Conservation (phyloP, 306 rosid genomes). For the Pterocarpus santalinus region DNA sequence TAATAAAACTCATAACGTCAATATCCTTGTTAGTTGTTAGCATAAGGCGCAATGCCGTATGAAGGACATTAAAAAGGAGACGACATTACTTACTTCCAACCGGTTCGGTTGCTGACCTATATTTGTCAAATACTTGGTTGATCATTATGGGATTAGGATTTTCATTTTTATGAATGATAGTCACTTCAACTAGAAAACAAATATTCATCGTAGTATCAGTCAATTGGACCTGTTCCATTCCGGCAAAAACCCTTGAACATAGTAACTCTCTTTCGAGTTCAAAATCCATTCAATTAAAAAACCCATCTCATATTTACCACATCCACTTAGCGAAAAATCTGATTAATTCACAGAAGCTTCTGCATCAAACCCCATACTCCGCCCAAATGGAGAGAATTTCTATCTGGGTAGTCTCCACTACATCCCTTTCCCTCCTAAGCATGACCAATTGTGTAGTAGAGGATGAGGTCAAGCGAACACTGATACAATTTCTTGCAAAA, state of each 20-base stretch:
- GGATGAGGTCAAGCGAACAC: slow-evolving; percentile 61
- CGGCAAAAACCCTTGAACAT: slow-evolving; percentile 37
- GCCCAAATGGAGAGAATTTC: slow-evolving; percentile 56
- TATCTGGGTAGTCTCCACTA: slow-evolving; percentile 49
- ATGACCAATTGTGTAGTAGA: slow-evolving; percentile 54
- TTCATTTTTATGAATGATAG: slow-evolving; percentile 10
- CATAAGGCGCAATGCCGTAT: slow-evolving; percentile 35
- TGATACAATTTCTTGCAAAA: slow-evolving; percentile 61
- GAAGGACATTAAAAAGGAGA: slow-evolving; percentile 48
- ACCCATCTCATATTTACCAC: background rate
- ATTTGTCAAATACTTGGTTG: slow-evolving; percentile 41
- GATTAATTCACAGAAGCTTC: background rate
- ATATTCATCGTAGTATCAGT: slow-evolving; percentile 57
- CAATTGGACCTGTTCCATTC: slow-evolving; percentile 47
- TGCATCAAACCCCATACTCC: slow-evolving; percentile 32
- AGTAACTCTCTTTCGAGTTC: slow-evolving; percentile 47
- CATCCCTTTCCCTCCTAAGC: slow-evolving; percentile 50
- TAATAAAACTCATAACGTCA: too few relatives aligned
- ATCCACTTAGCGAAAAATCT: background rate
- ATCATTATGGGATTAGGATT: background rate
- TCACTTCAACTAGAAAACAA: slow-evolving; percentile 44
- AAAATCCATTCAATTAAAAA: slow-evolving; percentile 34
- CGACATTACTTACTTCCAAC: slow-evolving; percentile 48
- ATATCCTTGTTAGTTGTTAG: background rate
- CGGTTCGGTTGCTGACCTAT: slow-evolving; percentile 58